Base-by-base conservation (phyloP, 768 basidiomycete genomes). In the Sporobolomyces roseus region DNA sequence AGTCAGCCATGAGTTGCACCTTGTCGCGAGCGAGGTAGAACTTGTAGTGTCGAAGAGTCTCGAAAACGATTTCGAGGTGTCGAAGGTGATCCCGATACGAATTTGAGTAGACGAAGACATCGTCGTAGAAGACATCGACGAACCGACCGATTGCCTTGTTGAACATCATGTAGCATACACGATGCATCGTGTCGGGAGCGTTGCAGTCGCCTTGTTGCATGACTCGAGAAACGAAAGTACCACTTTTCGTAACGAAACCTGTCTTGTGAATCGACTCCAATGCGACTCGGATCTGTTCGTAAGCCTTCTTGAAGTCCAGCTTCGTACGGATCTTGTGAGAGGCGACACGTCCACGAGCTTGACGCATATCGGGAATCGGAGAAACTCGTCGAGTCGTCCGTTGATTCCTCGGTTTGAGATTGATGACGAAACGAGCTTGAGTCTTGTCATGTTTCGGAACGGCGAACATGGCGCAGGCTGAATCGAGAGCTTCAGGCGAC, bases 181-280 rank as follows among this genome's bases (percentile, higher is more conserved):
- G 45, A 61, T 84, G 83, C 61, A 82, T 84, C 0, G 82, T 84
- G 0, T 81, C 75, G 0, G 81, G 82, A 0, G 80, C 79, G 67
- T 84, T 83, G 52, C 80, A 81, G 59, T 84, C 79, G 0, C 81
- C 82, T 49, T 81, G 79, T 63, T 81, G 83, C 78, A 82, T 80
- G 2, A 81, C 79, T 4, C 74, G 63, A 29, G 81, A 82, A 1
- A 80, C 36, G 65, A 79, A 81, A 0, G 79, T 81, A 0, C 83
- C 81, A 38, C 75, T 74, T 0, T 78, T 74, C 0, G 80, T 83
- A 0, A 80, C 74, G 1, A 84, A 81, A 0, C 78, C 63, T 0
- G 79, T 78, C 0, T 77, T 75, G 0, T 68, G 46, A 0, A 81
- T 69, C 27, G 79, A 68, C 3, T 79, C 77, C 0, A 71, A 75